These are phyloP conservation scores for Oenanthe javanica DNA, from an alignment of 140 eudicot genomes.

Conservation along the genomic window DNA sequence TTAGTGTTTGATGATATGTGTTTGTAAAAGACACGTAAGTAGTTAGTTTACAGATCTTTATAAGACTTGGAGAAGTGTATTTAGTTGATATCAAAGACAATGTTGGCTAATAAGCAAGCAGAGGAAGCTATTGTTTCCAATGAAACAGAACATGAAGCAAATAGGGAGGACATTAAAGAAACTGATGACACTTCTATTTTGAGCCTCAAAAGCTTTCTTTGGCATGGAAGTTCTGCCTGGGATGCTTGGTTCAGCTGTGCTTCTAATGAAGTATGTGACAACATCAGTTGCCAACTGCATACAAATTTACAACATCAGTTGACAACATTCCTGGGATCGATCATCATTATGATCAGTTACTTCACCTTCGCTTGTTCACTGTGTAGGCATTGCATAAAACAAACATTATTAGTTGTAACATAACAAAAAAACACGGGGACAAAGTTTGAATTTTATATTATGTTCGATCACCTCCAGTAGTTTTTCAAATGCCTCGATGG, in stretches of 20 bases:
- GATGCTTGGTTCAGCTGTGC: slow-evolving; percentile 55
- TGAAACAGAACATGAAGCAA: slow-evolving; percentile 13
- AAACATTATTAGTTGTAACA: neutral
- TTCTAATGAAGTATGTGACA: slow-evolving; percentile 76
- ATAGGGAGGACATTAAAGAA: neutral
- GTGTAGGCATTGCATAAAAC: neutral
- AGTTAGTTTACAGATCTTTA: slow-evolving; percentile 7
- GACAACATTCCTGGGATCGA: too few relatives aligned
- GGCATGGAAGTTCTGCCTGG: slow-evolving; percentile 25
- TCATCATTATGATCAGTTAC: too few relatives aligned
- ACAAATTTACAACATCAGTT: too few relatives aligned
- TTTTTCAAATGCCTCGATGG: neutral
- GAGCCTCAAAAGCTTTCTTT: slow-evolving; percentile 19
- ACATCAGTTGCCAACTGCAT: too few relatives aligned
- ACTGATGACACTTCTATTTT: slow-evolving; percentile 17
- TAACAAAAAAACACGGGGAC: neutral
- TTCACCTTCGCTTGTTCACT: neutral
- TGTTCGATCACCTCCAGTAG: neutral
- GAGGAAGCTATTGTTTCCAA: slow-evolving; percentile 21
- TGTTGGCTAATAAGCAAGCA: slow-evolving; percentile 23
- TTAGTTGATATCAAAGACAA: neutral
- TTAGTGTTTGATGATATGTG: neutral
- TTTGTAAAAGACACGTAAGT: slow-evolving; percentile 78
- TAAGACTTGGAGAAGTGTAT: neutral
- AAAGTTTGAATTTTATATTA: too few relatives aligned